Evolutionary conservation across 257 asterid genomes (phyloP).

Genomic region (Solanum lycopersicoides): DNA sequence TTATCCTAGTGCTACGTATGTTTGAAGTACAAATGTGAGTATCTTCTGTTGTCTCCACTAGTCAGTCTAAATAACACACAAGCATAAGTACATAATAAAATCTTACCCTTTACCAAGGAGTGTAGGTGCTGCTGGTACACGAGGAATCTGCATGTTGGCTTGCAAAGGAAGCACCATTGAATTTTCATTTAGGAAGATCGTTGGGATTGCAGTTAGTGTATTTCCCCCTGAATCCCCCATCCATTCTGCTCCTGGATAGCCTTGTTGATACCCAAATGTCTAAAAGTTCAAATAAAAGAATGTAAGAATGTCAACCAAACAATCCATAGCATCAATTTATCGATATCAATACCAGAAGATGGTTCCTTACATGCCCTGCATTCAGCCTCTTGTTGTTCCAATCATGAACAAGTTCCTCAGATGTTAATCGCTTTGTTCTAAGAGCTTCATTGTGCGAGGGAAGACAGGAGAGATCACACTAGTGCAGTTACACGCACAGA

Average conservation of each 20-base stretch:
- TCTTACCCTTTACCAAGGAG: no score
- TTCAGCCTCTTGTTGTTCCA: slow-evolving; percentile 81
- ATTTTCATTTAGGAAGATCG: slow-evolving; percentile 33
- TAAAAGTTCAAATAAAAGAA: slow-evolving; percentile 10
- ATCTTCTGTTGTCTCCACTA: not conserved
- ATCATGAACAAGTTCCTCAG: slow-evolving; percentile 68
- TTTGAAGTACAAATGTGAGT: not conserved
- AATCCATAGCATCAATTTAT: not conserved
- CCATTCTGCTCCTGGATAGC: slow-evolving; percentile 29
- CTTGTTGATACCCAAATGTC: slow-evolving; percentile 44
- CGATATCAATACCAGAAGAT: slow-evolving; percentile 1
- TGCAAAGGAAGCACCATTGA: not conserved
- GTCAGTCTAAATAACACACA: not conserved
- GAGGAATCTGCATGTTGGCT: no score
- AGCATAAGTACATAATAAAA: not conserved
- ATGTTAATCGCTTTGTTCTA: slow-evolving; percentile 82
- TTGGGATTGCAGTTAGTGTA: slow-evolving; percentile 22
- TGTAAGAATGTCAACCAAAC: not conserved
- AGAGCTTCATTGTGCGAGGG: slow-evolving; percentile 43
- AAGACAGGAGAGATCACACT: not conserved
- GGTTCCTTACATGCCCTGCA: slow-evolving; percentile 60
- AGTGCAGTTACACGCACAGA: not conserved
- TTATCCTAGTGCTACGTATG: not conserved
- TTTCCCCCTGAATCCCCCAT: slow-evolving; percentile 24
- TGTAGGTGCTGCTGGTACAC: no score